Percentiles rank a stretch among this genome's conserved stretches.
Conservation (phyloP, 2,329 filamentous ascomycete species). For the Berkeleyomyces rouxiae region DNA sequence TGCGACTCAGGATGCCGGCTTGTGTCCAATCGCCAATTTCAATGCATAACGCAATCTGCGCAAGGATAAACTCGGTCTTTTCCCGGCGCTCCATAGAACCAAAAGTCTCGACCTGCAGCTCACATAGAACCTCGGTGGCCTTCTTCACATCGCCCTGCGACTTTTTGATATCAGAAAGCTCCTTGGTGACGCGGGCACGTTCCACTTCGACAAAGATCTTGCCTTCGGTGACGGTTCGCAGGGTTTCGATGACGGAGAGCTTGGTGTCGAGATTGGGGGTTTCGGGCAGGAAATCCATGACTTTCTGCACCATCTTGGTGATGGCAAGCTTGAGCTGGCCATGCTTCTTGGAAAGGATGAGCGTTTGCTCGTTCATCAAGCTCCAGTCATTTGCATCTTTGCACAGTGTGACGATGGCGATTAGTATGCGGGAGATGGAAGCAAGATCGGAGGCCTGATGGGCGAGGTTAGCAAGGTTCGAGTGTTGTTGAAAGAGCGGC, state of each 20-base stretch:
- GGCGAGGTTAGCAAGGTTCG: conserved; percentile 18
- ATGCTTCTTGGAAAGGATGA: conserved; percentile 97
- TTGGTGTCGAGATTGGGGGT: conserved; percentile 77
- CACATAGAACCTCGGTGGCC: conserved; percentile 84
- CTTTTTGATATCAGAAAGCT: conserved; percentile 95
- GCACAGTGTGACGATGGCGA: conserved; percentile 83
- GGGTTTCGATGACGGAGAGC: conserved; percentile 80
- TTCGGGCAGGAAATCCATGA: conserved; percentile 79
- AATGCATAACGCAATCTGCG: conserved; percentile 88
- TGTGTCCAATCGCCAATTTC: conserved; percentile 94
- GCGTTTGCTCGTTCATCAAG: conserved; percentile 88
- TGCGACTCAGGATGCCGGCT: conserved; percentile 79
- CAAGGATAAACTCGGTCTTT: conserved; percentile 96
- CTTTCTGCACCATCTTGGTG: conserved; percentile 96
- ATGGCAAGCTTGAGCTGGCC: conserved; percentile 97
- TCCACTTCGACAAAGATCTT: conserved; percentile 99
- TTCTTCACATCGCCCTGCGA: conserved; percentile 79
- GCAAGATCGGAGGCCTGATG: conserved; percentile 78
- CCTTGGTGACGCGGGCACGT: conserved; percentile 83
- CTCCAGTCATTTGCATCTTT: conserved; percentile 88
- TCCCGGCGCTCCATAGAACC: conserved; percentile 94
- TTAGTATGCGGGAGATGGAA: conserved; percentile 76
- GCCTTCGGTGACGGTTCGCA: conserved; percentile 92
- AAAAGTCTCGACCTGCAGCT: conserved; percentile 97
- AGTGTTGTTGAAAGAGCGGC: conserved; percentile 1